phyloP scores from a whole-genome alignment of 805 yeast genomes.

The Saccharomycopsis schoenii region DNA sequence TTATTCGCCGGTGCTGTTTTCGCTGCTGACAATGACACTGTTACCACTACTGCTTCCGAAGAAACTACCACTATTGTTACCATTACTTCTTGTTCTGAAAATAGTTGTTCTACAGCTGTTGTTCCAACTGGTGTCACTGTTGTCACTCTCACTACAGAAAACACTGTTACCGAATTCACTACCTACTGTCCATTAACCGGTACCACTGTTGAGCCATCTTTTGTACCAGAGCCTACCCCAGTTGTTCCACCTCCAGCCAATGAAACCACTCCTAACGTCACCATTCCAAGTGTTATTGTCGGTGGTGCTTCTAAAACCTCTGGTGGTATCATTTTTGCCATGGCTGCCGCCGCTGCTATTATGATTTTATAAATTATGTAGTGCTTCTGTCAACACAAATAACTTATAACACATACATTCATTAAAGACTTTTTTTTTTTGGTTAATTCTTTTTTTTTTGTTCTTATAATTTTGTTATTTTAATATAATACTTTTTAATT shows the following conservation, averaged over 20 bases:
- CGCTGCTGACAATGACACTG: slow-evolving; percentile 19
- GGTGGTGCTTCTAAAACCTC: neutral
- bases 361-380: neutral
- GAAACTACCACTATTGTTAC: slow-evolving; percentile 24
- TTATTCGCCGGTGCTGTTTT: slow-evolving; percentile 20
- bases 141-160: slow-evolving; percentile 5
- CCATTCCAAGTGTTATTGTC: neutral
- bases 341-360: neutral
- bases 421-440: too few relatives aligned
- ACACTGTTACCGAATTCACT: slow-evolving; percentile 27
- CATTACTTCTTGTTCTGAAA: slow-evolving; percentile 23
- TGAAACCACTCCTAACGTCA: neutral
- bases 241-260: neutral
- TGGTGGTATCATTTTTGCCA: neutral
- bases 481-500: too few relatives aligned
- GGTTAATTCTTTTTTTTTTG: neutral
- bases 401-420: too few relatives aligned
- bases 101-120: slow-evolving; percentile 24
- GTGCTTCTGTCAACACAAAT: too few relatives aligned
- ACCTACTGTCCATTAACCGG: slow-evolving; percentile 28
- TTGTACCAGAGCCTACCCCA: slow-evolving; percentile 2
- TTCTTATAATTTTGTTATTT: too few relatives aligned
- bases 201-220: slow-evolving; percentile 9
- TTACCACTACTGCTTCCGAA: slow-evolving; percentile 18
- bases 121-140: slow-evolving; percentile 14